Base-by-base conservation (phyloP, 768 basidiomycete genomes). In the Termitomyces sp. region DNA sequence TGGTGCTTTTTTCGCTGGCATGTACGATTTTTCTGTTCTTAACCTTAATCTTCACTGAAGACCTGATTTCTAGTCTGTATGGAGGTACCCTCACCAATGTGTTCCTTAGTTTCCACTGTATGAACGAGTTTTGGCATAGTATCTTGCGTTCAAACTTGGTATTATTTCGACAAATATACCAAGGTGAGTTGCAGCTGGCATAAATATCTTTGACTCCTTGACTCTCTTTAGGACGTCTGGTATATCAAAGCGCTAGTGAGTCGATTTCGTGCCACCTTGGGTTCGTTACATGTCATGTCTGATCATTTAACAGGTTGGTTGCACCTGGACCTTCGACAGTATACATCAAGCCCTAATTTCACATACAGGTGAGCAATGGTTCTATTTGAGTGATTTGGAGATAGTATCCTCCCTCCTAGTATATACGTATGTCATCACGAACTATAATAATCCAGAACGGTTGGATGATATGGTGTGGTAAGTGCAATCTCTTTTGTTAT, bases 61-160 rank as follows among this genome's bases (percentile, higher is more conserved):
- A 17, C 57, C 10, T 25, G 32, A 46, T 27, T 42, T 52, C 11
- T 56, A 81, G 79, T 54, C 63, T 83, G 52, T 83, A 81, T 55
- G 81, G 81, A 70, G 80, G 81, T 80, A 71, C 14, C 30, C 21
- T 19, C n/a, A 63, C 59, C 45, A 21, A 17, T 43, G 23, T 30
- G 42, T 55, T 35, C 19, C 16, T 23, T 34, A 44, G 35, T 49
- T 5, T 16, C n/a, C 8, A 25, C 28, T n/a, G 45, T 54, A 7
- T 51, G 40, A n/a, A 54, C 50, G 46, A 47, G 50, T 56, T 21
- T 9, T 56, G 17, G 9, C 39, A 30, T 30, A 83, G 82, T 83
- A 9, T 80, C 82, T 3, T 81, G 78, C 59, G 75, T 80, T 30
- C 81, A 83, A 63, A 77, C 81, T 0, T 79, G 77, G 74, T 82